Evolutionary conservation across 2,329 filamentous ascomycete genomes (phyloP).

Genomic region (Knufia petricola): DNA sequence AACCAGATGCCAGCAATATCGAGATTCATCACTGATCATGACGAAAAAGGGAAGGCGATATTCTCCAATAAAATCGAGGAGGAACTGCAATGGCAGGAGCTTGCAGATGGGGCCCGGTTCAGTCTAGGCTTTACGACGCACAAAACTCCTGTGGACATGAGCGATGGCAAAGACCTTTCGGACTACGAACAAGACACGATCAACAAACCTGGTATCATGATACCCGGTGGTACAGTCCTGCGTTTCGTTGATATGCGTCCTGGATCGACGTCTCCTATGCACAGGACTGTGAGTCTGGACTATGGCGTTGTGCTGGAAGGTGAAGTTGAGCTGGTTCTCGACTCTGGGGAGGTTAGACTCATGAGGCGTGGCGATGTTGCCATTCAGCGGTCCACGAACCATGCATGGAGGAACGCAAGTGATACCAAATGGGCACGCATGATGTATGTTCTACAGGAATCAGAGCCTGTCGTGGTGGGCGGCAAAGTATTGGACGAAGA

Average conservation of each 20-base stretch:
- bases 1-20: too few species aligned
- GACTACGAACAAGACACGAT: conserved; percentile 14
- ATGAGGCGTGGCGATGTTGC: conserved; percentile 44
- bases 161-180: conserved; percentile 13
- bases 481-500: conserved; percentile 16
- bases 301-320: conserved; percentile 48
- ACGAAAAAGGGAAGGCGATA: conserved; percentile 9
- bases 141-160: conserved; percentile 12
- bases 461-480: conserved; percentile 10
- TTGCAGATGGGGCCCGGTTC: conserved; percentile 10
- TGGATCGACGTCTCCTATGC: conserved; percentile 35
- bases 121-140: conserved; percentile 16
- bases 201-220: conserved; percentile 14
- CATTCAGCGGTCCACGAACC: conserved; percentile 41
- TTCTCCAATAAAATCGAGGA: conserved; percentile 7
- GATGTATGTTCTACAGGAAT: conserved; percentile 18
- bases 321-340: conserved; percentile 41
- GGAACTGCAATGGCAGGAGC: conserved; percentile 1
- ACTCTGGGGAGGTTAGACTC: conserved; percentile 38
- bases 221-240: conserved; percentile 16
- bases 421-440: conserved; percentile 15
- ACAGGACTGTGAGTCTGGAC: conserved; percentile 46
- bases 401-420: conserved; percentile 32
- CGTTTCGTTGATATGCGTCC: conserved; percentile 39
- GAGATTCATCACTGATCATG: conserved; percentile 15